Conservation (phyloP, 495 filamentous ascomycete species). For the Jackrogersella minutella region DNA sequence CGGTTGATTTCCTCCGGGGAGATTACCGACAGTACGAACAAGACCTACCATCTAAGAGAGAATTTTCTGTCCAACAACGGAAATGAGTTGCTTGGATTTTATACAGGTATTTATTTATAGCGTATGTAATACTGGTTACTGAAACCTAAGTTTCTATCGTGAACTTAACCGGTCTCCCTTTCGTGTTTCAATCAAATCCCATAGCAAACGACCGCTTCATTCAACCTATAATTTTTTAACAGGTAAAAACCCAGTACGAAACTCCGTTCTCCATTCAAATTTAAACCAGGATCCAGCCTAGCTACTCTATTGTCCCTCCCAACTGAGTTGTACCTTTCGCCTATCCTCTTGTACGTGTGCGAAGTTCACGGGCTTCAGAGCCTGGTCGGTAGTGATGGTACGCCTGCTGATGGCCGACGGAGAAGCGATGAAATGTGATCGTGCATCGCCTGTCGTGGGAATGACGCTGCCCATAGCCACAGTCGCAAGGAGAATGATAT, state of each 20-base stretch:
- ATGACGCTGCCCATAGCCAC: slow-evolving; percentile 26
- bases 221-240: background rate
- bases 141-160: no score
- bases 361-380: slow-evolving; percentile 29
- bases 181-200: background rate
- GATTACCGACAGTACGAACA: no score
- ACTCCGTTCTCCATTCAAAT: background rate
- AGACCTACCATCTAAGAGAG: no score
- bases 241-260: background rate
- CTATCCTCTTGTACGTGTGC: slow-evolving; percentile 35
- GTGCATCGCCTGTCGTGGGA: slow-evolving; percentile 7
- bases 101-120: background rate
- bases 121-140: no score
- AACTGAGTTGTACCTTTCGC: slow-evolving; percentile 17
- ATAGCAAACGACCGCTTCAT: background rate
- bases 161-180: background rate
- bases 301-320: slow-evolving; percentile 15
- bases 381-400: slow-evolving; percentile 4
- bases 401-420: slow-evolving; percentile 1
- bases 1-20: background rate
- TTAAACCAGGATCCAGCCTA: slow-evolving; percentile 32
- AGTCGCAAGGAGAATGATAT: slow-evolving; percentile 29
- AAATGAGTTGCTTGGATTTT: background rate
- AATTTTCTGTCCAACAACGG: background rate
- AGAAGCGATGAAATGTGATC: background rate